phyloP scores from a whole-genome alignment of 495 filamentous ascomycete species.

The Apodospora peruviana region DNA sequence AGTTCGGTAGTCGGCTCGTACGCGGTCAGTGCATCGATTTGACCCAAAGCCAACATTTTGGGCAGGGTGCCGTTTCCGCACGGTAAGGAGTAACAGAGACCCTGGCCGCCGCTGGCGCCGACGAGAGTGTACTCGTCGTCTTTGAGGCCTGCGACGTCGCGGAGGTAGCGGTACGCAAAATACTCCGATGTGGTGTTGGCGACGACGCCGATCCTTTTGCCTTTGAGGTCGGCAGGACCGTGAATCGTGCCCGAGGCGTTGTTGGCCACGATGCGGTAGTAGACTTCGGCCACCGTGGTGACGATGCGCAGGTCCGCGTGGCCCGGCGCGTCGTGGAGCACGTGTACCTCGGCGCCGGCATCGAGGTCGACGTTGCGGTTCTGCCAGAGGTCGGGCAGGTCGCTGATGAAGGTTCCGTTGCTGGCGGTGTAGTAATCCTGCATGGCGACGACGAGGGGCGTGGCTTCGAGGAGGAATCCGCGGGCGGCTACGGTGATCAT shows the following conservation, averaged over 20 bases:
- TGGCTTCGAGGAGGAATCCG: not conserved
- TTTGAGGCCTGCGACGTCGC: not conserved
- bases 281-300: slow-evolving; percentile 1
- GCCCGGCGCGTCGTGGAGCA: not conserved
- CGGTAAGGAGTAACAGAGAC: not conserved
- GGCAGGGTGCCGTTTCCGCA: not conserved
- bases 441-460: slow-evolving; percentile 2
- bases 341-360: slow-evolving; percentile 2
- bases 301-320: not conserved
- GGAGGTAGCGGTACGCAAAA: slow-evolving; percentile 1
- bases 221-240: not conserved
- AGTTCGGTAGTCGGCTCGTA: not conserved
- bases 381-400: slow-evolving; percentile 1
- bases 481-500: not conserved
- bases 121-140: not conserved
- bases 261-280: not conserved
- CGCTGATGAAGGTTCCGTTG: slow-evolving; percentile 1
- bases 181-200: not conserved
- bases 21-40: not conserved
- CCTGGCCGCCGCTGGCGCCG: not conserved
- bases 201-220: not conserved
- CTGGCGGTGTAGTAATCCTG: slow-evolving; percentile 1
- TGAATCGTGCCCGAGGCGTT: not conserved
- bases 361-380: not conserved
- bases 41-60: not conserved